These are phyloP conservation scores for Wickerhamiella vanderwaltii DNA, from an alignment of 805 yeast genomes.

Conservation along the genomic window DNA sequence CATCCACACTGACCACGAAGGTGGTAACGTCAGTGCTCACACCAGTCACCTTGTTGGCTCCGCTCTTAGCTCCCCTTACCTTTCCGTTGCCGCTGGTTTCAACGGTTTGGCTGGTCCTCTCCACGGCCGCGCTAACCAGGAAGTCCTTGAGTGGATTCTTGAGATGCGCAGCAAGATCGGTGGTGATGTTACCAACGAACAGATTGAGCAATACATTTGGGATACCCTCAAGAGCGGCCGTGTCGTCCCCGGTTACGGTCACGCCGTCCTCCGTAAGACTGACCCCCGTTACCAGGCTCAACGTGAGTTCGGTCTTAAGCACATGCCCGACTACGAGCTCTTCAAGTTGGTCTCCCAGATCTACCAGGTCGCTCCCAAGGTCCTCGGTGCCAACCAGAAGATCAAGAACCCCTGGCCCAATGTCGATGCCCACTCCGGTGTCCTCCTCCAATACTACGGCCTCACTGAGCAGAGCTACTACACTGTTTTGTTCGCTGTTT, in stretches of 20 bases:
- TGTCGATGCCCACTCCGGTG: slow-evolving; percentile 83
- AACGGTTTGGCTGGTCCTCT: slow-evolving; percentile 81
- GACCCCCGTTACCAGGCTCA: slow-evolving; percentile 83
- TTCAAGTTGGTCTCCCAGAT: slow-evolving; percentile 68
- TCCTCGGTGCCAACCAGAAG: slow-evolving; percentile 73
- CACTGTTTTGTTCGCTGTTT: slow-evolving; percentile 77
- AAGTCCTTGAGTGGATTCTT: slow-evolving; percentile 69
- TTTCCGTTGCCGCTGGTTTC: slow-evolving; percentile 69
- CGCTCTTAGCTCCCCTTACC: slow-evolving; percentile 65
- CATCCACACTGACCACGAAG: slow-evolving; percentile 81
- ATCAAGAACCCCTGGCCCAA: slow-evolving; percentile 92
- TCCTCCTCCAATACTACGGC: slow-evolving; percentile 74
- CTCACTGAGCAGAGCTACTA: slow-evolving; percentile 70
- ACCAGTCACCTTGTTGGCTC: slow-evolving; percentile 79
- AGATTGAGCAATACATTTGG: slow-evolving; percentile 69
- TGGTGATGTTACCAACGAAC: slow-evolving; percentile 56
- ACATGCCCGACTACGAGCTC: slow-evolving; percentile 66
- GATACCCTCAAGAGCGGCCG: slow-evolving; percentile 68
- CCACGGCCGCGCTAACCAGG: slow-evolving; percentile 83
- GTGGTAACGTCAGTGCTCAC: slow-evolving; percentile 82
- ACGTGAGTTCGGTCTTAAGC: slow-evolving; percentile 63
- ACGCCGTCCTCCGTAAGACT: slow-evolving; percentile 77
- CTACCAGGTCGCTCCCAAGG: slow-evolving; percentile 73
- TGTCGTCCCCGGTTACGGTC: slow-evolving; percentile 83
- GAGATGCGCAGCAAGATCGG: slow-evolving; percentile 48